A percentile compares a stretch with the other conserved stretches of the same genome.
Evolutionary conservation across 176 grass and related monocot genomes (phyloP).

Genomic region (Stipa capillata): DNA sequence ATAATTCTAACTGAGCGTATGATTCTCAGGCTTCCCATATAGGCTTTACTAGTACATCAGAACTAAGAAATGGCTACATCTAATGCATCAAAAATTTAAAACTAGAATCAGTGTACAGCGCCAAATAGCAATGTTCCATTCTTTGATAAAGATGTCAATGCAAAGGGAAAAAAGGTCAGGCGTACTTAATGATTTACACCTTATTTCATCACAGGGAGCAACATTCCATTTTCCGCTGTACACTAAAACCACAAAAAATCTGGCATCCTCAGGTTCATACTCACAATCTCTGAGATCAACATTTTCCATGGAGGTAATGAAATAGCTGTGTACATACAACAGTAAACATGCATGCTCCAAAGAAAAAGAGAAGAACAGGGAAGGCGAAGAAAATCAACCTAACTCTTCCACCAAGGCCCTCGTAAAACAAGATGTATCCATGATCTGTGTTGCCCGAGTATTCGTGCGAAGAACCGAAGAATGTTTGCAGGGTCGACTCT

Average conservation of each 20-base stretch:
- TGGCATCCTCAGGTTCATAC: constrained; percentile 27
- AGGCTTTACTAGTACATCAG: not conserved
- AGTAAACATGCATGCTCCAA: constrained; percentile 37
- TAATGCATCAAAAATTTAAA: not conserved
- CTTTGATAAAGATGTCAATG: constrained; percentile 6
- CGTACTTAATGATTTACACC: constrained; percentile 30
- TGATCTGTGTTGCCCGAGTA: constrained; percentile 97
- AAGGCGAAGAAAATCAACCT: constrained; percentile 16
- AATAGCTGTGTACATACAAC: constrained; percentile 47
- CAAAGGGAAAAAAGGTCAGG: constrained; percentile 3
- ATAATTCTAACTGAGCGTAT: not conserved
- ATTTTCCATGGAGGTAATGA: constrained; percentile 37
- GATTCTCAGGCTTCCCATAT: not conserved
- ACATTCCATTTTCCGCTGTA: constrained; percentile 46
- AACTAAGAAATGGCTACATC: not conserved
- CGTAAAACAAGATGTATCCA: constrained; percentile 99
- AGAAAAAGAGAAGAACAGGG: constrained; percentile 8
- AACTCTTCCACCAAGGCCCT: constrained; percentile 69
- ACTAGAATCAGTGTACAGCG: constrained; percentile 26
- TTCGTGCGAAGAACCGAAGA: constrained; percentile 92
- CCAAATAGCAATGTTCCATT: constrained; percentile 24
- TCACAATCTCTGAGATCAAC: constrained; percentile 31
- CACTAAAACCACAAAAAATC: constrained; percentile 59
- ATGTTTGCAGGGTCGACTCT: constrained; percentile 77
- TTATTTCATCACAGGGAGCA: constrained; percentile 48